phyloP scores from a whole-genome alignment of 2,329 filamentous ascomycete genomes.

The Diaporthe vexans region DNA sequence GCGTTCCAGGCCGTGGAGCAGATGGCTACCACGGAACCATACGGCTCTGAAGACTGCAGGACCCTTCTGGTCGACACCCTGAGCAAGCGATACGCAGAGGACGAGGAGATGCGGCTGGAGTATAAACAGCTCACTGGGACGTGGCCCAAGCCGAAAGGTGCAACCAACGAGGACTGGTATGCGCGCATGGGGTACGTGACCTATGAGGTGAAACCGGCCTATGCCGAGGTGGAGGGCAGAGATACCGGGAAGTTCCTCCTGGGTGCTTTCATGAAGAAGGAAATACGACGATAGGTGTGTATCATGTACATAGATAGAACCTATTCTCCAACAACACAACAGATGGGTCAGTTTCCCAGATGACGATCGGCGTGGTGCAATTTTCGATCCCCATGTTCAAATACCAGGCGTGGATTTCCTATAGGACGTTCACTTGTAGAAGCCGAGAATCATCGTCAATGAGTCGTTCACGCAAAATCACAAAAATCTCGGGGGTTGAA shows the following conservation, averaged over 20 bases:
- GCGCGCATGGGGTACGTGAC: slow-evolving; percentile 41
- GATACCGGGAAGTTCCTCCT: background rate
- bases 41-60: slow-evolving; percentile 41
- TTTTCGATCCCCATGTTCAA: background rate
- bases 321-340: too few relatives aligned
- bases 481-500: background rate
- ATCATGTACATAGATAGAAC: background rate
- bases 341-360: background rate
- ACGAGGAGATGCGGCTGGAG: slow-evolving; percentile 37
- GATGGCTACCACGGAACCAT: slow-evolving; percentile 38
- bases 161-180: slow-evolving; percentile 42
- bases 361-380: background rate
- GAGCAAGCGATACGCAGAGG: slow-evolving; percentile 40
- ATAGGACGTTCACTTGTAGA: background rate
- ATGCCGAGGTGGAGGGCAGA: background rate
- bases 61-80: slow-evolving; percentile 39
- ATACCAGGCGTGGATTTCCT: too few relatives aligned
- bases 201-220: slow-evolving; percentile 37
- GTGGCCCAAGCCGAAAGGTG: slow-evolving; percentile 19
- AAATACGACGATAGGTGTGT: background rate
- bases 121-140: slow-evolving; percentile 17
- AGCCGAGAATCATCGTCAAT: background rate
- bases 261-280: slow-evolving; percentile 20
- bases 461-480: too few relatives aligned
- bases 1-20: slow-evolving; percentile 40